Evolutionary conservation across 495 filamentous ascomycete genomes (phyloP), one percentile per base, ranked within the genome.

Genomic region (Copromyces sp.): DNA sequence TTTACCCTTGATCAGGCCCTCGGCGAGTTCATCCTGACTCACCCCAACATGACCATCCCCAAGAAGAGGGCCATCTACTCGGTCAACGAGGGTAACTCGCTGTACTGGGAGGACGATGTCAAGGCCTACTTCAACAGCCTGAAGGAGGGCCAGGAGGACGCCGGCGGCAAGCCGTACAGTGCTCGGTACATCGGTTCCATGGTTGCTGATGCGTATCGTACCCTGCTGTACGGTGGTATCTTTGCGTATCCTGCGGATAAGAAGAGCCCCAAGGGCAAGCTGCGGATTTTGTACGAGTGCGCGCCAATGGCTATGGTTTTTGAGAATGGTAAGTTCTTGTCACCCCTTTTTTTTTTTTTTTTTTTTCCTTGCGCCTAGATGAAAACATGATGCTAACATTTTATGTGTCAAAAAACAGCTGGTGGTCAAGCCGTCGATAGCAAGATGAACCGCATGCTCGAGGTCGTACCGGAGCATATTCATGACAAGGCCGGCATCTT

Each of bases 241-340:
- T 99, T 99, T 80, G 95, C 95, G 32, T 99, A 99, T 81, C 95
- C 95, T 2, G 92, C 94, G 4, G 95, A 99, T 81, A 95, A 95
- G 85, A 98, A 99, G 89, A 96, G 92, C 78, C 92, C 93, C 70
- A 99, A 98, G 89, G 95, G 95, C 59, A 99, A 99, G 87, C 87
- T 99, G 77, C 87, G 95, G 74, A 99, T 99, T 76, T 81, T 99
- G 78, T 99, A 99, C 83, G 95, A 99, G 85, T 99, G 95, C 81
- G 95, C 96, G 59, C 95, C 95, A 20, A 99, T 99, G 95, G 96
- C 96, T 7, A 93, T 98, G 94, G 87, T 99, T 29, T 97, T 99
- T 84, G 95, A 99, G 86, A 97, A 99, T 83, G 92, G 92, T 95
- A 78, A 84, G 89, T 86, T 86, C 42, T 44, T 14, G 40, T 41